Evolutionary conservation across 2,329 filamentous ascomycete species (phyloP), one percentile per base, ranked within the genome.

Genomic region (Phialocephala sp.): DNA sequence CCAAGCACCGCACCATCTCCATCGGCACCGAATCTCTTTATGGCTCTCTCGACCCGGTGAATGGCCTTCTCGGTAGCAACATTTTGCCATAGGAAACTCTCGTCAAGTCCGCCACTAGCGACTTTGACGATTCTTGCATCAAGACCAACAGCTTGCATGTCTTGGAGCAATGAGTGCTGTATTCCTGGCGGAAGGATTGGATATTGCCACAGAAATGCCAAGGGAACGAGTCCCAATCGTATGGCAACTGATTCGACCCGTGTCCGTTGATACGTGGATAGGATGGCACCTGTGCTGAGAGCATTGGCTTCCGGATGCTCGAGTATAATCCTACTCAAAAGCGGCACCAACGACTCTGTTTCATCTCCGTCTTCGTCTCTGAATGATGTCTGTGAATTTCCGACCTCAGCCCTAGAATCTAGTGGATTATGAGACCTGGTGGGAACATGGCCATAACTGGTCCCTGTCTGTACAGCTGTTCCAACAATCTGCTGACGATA

Each of bases 91-190:
- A 99, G 80, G 73, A 93, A 90, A 43, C 79, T 82, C 71, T 93
- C 91, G 73, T 94, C 91, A 59, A 99, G 82, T 0, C 94, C 95
- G 8, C 93, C 93, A 69, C 92, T 96, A 52, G 95, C 94, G 54
- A 97, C 93, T 80, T 98, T 99, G 80, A 99, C 88, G 75, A 99
- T 92, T 66, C 94, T 85, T n/a, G 94, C 91, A 75, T 97, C 92
- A 63, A 97, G 87, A 0, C 90, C 90, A 2, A 89, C 87, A 8
- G 82, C 83, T 5, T 85, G 86, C 92, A 99, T 97, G 77, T 97
- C 94, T 65, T 87, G 83, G 59, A 99, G 82, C 22, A 98, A 82
- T 82, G 85, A 65, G 18, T 65, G 64, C 58, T 78, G 78, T 18
- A 74, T 76, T 45, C 80, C 78, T 2, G 82, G 73, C 2, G 91